A percentile compares a stretch with the other conserved stretches of the same genome.
phyloP scores from a whole-genome alignment of 768 basidiomycete species.

The Cytidiella melzeri region DNA sequence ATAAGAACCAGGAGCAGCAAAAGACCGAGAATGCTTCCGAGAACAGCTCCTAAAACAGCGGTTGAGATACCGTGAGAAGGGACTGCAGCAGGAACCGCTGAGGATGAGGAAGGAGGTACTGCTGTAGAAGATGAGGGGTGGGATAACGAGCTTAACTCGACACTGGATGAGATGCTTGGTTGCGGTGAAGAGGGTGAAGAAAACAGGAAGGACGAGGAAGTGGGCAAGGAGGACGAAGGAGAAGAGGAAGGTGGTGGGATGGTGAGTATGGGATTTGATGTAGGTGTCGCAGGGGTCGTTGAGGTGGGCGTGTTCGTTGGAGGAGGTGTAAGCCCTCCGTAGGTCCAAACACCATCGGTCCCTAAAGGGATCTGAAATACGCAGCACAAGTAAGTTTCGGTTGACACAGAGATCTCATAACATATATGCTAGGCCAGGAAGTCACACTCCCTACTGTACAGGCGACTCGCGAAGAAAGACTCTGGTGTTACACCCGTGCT shows the following conservation, averaged over 20 bases:
- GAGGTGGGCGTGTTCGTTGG: slow-evolving; percentile 14
- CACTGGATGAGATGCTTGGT: neutral
- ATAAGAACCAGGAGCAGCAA: slow-evolving; percentile 50
- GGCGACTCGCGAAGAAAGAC: too few species aligned
- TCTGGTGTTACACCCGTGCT: too few species aligned
- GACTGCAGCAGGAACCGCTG: slow-evolving; percentile 8
- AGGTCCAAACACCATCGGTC: slow-evolving; percentile 55
- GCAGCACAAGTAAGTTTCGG: too few species aligned
- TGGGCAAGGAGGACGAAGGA: slow-evolving; percentile 3
- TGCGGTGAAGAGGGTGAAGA: neutral
- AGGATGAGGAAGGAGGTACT: neutral
- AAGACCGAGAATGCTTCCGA: slow-evolving; percentile 55
- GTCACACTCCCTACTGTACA: too few species aligned
- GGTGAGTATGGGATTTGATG: slow-evolving; percentile 23
- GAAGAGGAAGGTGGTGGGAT: slow-evolving; percentile 23
- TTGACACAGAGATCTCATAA: too few species aligned
- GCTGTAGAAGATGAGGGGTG: neutral
- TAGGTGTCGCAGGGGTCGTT: slow-evolving; percentile 13
- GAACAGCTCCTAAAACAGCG: slow-evolving; percentile 45
- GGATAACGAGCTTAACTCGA: neutral
- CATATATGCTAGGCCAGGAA: too few species aligned
- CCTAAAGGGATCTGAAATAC: slow-evolving; percentile 71
- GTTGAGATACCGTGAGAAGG: slow-evolving; percentile 19
- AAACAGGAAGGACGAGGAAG: slow-evolving; percentile 3
- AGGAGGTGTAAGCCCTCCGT: slow-evolving; percentile 68